Percentiles rank a stretch among this genome's conserved stretches.
phyloP scores from a whole-genome alignment of 208 protist genomes.

The Leishmania mexicana region DNA sequence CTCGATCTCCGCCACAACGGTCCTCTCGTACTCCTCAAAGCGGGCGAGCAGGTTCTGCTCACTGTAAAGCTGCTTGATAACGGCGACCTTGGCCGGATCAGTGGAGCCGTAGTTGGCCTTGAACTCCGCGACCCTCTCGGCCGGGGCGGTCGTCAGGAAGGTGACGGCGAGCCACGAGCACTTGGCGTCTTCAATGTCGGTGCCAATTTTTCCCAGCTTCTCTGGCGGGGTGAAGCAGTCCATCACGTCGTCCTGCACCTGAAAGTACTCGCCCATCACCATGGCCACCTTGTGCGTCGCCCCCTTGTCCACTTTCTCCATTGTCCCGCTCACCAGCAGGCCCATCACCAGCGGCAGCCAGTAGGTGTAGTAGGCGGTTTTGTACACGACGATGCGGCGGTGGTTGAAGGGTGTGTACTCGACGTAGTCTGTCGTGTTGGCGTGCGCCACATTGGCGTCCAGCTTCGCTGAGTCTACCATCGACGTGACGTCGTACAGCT shows the following conservation, averaged over 20 bases:
- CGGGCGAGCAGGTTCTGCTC: slow-evolving; percentile 75
- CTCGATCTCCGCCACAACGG: slow-evolving; percentile 65
- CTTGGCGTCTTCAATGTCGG: slow-evolving; percentile 98
- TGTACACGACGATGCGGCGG: slow-evolving; percentile 95
- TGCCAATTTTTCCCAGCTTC: slow-evolving; percentile 97
- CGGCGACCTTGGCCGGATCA: slow-evolving; percentile 70
- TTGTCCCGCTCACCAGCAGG: slow-evolving; percentile 89
- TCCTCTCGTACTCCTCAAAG: slow-evolving; percentile 83
- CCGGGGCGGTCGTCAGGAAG: slow-evolving; percentile 61
- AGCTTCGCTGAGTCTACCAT: slow-evolving; percentile 92
- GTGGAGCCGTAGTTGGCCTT: slow-evolving; percentile 92
- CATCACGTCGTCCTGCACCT: slow-evolving; percentile 98
- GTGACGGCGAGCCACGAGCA: slow-evolving; percentile 97
- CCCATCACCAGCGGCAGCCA: slow-evolving; percentile 95
- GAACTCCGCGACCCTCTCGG: slow-evolving; percentile 68
- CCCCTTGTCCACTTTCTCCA: slow-evolving; percentile 56
- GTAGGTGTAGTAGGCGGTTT: slow-evolving; percentile 98
- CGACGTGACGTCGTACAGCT: slow-evolving; percentile 95
- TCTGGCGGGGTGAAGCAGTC: slow-evolving; percentile 96
- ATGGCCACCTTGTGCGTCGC: slow-evolving; percentile 84
- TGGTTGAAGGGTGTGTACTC: slow-evolving; percentile 92
- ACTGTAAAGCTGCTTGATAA: slow-evolving; percentile 90
- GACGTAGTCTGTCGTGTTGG: slow-evolving; percentile 77
- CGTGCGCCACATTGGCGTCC: slow-evolving; percentile 63
- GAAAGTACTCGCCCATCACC: slow-evolving; percentile 97